Evolutionary conservation across 306 rosid species (phyloP).

Genomic region (Ammopiptanthus mongolicus): DNA sequence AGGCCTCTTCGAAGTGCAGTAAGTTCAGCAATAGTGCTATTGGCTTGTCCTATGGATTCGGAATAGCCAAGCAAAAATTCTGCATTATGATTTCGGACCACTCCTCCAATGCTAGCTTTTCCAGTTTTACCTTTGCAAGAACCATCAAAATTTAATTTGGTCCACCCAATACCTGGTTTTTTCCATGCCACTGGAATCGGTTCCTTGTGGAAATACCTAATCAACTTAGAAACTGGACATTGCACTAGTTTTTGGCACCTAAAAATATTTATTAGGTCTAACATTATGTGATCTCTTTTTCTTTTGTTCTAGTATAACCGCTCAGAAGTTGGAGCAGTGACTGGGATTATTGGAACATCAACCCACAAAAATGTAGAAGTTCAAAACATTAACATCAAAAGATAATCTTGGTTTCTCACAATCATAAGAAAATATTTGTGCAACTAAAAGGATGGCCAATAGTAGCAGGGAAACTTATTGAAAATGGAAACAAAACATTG

Average conservation of each 20-base stretch:
- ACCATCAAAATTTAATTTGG: slow-evolving; percentile 68
- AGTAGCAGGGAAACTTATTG: not conserved
- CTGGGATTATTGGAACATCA: not conserved
- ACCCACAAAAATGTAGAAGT: not conserved
- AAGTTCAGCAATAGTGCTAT: slow-evolving; percentile 57
- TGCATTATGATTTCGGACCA: slow-evolving; percentile 59
- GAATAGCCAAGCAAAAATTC: slow-evolving; percentile 69
- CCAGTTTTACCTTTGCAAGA: slow-evolving; percentile 46
- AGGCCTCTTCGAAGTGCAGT: slow-evolving; percentile 57
- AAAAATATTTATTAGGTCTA: slow-evolving; percentile 20
- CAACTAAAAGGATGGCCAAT: not conserved
- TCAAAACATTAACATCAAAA: not conserved
- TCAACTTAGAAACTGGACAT: slow-evolving; percentile 25
- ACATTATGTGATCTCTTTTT: slow-evolving; percentile 28
- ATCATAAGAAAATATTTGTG: not conserved
- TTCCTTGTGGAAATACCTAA: slow-evolving; percentile 39
- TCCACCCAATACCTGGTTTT: slow-evolving; percentile 65
- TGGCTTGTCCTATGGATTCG: slow-evolving; percentile 58
- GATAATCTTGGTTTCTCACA: not conserved
- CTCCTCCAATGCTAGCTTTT: slow-evolving; percentile 65
- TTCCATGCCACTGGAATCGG: slow-evolving; percentile 64
- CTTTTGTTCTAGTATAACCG: not conserved
- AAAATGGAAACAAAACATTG: not conserved
- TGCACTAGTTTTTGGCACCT: slow-evolving; percentile 36
- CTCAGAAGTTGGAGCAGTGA: not conserved